Evolutionary conservation across 768 basidiomycete species (phyloP), one percentile per base, ranked within the genome.

Genomic region (Cubamyces sp.): DNA sequence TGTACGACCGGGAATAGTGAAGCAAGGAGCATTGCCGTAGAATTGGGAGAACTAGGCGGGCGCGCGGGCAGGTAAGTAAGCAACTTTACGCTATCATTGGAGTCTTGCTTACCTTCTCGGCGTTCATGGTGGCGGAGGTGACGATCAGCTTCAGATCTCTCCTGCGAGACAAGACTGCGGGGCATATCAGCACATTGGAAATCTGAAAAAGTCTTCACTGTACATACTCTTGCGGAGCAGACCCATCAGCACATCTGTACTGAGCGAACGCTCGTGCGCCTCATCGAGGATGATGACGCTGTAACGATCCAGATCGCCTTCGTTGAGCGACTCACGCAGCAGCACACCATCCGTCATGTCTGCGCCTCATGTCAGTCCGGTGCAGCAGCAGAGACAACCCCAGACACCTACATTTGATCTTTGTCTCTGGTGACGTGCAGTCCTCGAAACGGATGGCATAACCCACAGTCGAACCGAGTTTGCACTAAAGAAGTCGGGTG

Each of bases 331-430:
- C 74, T 99, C 97, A 70, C 96, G 90, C n/a, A 98, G 86, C 9
- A 99, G 81, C 1, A 99, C 95, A 79, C 97, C 97, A 66, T 99
- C 97, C 2, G 97, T 99, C 97, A 98, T 98, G 72, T 95, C 96
- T 97, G 59, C 12, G 43, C 25, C 3, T 7, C 21, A 3, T 25
- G 11, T 49, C 26, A 49, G 26, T 45, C 2, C 54, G 9, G 34
- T 18, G 41, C 9, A 12, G 19, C 11, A 53, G 4, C 8, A 41
- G 30, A 4, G 45, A 23, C 12, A 18, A 15, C 54, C 14, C 3
- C 18, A 62, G 48, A 6, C 15, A 76, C 87, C 62, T 62, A 96
- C 96, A 98, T 79, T 99, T 99, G 72, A 98, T 98, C 74, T 91
- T 96, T 2, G 97, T 99, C 49, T 94, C 91, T 0, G 90, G 80